Conservation (phyloP, 768 basidiomycete species). For the Termitomyces sp. region DNA sequence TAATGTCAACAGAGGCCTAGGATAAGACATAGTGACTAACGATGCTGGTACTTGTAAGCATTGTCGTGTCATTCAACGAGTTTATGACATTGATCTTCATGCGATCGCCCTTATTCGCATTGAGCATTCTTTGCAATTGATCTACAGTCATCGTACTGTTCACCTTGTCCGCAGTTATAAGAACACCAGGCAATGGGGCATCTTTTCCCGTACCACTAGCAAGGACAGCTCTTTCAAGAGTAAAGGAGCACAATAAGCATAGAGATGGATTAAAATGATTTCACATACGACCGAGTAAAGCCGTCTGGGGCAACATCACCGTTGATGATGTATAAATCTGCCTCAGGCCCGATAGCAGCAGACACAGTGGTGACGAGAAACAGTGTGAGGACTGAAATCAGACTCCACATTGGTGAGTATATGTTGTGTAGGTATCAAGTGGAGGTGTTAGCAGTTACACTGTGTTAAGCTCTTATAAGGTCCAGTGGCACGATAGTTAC, state of each 20-base stretch:
- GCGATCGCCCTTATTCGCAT: not conserved
- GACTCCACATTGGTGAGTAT: not conserved
- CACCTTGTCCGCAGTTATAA: not conserved
- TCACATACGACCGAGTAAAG: not conserved
- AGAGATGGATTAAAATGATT: not conserved
- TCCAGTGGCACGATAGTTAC: not conserved
- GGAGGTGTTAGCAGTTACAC: not conserved
- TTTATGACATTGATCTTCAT: slow-evolving; percentile 1
- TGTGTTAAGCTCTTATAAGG: not conserved
- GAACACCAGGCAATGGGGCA: not conserved
- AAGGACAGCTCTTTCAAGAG: not conserved
- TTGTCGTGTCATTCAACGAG: not conserved
- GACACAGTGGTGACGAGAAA: not conserved
- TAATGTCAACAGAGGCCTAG: not conserved
- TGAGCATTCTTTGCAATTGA: not conserved
- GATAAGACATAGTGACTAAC: not conserved
- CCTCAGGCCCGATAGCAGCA: not conserved
- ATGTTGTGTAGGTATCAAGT: not conserved
- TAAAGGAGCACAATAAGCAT: too few species aligned
- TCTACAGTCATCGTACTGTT: not conserved
- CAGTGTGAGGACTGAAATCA: not conserved
- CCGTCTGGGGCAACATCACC: not conserved
- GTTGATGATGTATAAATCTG: not conserved
- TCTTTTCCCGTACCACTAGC: not conserved
- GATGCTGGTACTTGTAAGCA: not conserved